A percentile compares a stretch with the other conserved stretches of the same genome.
Evolutionary conservation across 192 early-diverging fungal species (phyloP).

Genomic region (Chytriomyces hyalinus): DNA sequence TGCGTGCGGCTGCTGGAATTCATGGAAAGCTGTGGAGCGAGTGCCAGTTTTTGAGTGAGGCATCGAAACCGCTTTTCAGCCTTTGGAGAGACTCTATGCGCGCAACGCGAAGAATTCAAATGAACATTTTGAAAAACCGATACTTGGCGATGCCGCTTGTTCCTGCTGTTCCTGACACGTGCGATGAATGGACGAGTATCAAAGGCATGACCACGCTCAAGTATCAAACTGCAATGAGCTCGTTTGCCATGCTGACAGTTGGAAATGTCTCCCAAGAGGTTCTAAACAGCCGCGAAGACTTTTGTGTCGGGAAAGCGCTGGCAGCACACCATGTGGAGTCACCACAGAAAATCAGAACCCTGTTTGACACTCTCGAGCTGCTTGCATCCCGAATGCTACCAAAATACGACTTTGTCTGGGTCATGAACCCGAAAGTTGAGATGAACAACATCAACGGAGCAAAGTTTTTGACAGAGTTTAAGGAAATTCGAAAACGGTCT

Average conservation of each 20-base stretch:
- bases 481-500: conserved; percentile 6
- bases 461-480: neutral
- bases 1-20: neutral
- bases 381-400: neutral
- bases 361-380: neutral
- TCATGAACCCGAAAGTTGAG: neutral
- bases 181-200: neutral
- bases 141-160: neutral
- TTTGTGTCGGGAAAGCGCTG: neutral
- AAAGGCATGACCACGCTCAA: neutral
- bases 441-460: neutral
- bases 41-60: conserved; percentile 5
- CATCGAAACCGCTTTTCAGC: neutral
- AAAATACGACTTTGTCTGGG: conserved; percentile 27
- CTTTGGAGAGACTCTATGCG: neutral
- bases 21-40: conserved; percentile 28
- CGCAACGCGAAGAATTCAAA: neutral
- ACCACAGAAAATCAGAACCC: neutral
- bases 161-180: conserved; percentile 6
- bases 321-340: conserved; percentile 7
- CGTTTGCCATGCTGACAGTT: neutral
- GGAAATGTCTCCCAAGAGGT: neutral
- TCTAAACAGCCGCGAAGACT: neutral
- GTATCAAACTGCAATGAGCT: neutral
- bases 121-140: neutral